phyloP scores from a whole-genome alignment of 1,284 basidiomycete genomes.

The Cutaneotrichosporon spelunceum region DNA sequence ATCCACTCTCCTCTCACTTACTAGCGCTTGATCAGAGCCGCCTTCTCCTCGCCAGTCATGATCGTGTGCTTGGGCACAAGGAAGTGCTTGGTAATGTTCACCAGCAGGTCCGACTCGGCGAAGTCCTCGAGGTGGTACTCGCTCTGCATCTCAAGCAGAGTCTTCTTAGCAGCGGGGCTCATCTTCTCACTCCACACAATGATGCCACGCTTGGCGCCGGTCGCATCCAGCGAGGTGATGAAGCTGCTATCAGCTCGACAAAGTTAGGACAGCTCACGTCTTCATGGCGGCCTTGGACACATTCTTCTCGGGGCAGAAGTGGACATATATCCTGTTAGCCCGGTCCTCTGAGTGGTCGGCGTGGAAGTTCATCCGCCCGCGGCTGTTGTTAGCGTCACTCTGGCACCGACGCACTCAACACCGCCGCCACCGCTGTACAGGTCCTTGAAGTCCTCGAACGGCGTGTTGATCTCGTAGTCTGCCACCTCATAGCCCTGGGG shows the following conservation, averaged over 20 bases:
- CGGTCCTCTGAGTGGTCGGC: slow-evolving; percentile 68
- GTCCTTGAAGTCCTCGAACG: slow-evolving; percentile 51
- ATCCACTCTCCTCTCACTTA: slow-evolving; percentile 54
- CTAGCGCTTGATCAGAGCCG: slow-evolving; percentile 85
- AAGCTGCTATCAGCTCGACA: slow-evolving; percentile 59
- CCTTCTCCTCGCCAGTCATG: slow-evolving; percentile 81
- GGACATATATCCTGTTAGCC: slow-evolving; percentile 83
- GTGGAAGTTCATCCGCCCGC: slow-evolving; percentile 81
- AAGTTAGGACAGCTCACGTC: slow-evolving; percentile 61
- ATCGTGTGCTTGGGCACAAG: slow-evolving; percentile 93
- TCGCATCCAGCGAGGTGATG: slow-evolving; percentile 80
- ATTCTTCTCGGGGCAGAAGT: slow-evolving; percentile 86
- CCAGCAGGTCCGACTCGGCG: slow-evolving; percentile 90
- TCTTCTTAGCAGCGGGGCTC: slow-evolving; percentile 95
- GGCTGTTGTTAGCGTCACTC: slow-evolving; percentile 56
- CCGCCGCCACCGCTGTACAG: slow-evolving; percentile 40
- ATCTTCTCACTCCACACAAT: slow-evolving; percentile 95
- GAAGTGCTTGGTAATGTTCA: slow-evolving; percentile 95
- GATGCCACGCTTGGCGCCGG: slow-evolving; percentile 83
- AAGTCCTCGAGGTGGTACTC: slow-evolving; percentile 93
- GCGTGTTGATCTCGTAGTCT: slow-evolving; percentile 52
- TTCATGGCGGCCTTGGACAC: slow-evolving; percentile 94
- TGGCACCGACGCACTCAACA: slow-evolving; percentile 38
- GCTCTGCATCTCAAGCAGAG: slow-evolving; percentile 79
- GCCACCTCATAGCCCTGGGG: slow-evolving; percentile 49